Percentiles rank a stretch among this genome's conserved stretches.
These are phyloP conservation scores for Sporothrix luriei DNA, from an alignment of 2,329 filamentous ascomycete genomes.

Conservation along the genomic window DNA sequence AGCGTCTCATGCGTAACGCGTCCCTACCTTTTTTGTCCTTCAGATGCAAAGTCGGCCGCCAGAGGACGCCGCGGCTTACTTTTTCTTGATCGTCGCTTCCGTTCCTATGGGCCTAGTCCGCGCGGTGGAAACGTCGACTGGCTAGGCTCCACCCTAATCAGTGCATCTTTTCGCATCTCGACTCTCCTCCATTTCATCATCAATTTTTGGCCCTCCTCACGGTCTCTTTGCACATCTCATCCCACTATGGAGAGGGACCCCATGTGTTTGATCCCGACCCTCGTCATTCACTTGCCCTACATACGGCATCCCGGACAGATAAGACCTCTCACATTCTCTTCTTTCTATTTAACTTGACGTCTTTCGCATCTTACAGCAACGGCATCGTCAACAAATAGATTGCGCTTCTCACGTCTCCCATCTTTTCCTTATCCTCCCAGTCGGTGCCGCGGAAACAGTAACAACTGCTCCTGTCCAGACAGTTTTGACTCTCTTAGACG, in stretches of 20 bases:
- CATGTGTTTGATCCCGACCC: not conserved
- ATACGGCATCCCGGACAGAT: conserved; percentile 13
- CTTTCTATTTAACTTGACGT: not conserved
- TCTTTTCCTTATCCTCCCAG: not conserved
- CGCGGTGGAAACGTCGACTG: not conserved
- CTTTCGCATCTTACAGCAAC: not conserved
- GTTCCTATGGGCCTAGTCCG: not conserved
- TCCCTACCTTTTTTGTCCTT: conserved; percentile 7
- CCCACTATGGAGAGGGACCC: not conserved
- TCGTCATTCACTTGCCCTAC: not conserved
- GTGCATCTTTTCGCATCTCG: not conserved
- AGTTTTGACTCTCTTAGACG: not conserved
- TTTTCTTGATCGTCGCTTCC: not conserved
- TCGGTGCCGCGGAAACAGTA: conserved; percentile 4
- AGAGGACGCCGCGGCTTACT: not conserved
- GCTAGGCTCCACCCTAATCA: conserved; percentile 4
- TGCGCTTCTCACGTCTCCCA: not conserved
- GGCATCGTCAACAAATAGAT: not conserved
- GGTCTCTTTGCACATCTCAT: too few relatives aligned
- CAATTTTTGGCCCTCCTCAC: not conserved
- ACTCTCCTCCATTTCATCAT: not conserved
- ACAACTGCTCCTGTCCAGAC: not conserved
- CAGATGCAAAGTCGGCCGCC: not conserved
- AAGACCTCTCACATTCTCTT: not conserved
- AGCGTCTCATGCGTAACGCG: conserved; percentile 9